Evolutionary conservation across 768 basidiomycete species (phyloP), one percentile per base, ranked within the genome.

Genomic region (Leccinum truebloodii): DNA sequence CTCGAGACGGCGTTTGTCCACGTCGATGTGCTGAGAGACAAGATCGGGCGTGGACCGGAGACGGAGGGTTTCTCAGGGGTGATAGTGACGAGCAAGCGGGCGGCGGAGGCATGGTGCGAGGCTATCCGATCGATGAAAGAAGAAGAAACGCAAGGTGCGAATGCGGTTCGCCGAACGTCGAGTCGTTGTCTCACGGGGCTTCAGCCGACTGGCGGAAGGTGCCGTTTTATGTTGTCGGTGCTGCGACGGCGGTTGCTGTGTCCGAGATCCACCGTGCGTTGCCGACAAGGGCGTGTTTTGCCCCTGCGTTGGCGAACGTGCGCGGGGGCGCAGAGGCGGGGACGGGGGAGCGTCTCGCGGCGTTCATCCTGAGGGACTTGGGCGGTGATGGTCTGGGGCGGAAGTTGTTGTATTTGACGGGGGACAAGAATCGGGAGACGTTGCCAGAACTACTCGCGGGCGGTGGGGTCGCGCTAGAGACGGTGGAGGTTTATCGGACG

Each of bases 361-460:
- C 71, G 16, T 89, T 85, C 67, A 90, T 94, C 61, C 65, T 88
- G 50, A 51, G 62, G 0, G 78, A 82, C 22, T 12, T 26, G 54
- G 54, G 72, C 1, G 39, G 60, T 12, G 26, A 51, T 6, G 62
- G 35, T 4, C 63, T 35, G 6, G 64, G 39, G 35, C 65, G 57
- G 26, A 44, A 44, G 4, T 68, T 95, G 52, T 71, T 95, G 6
- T 94, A 92, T 69, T 80, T 96, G 9, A 91, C 86, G 12, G 93
- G 93, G 22, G 94, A 95, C 80, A 95, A 94, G 78, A 93, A 91
- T 60, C 79, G 84, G 18, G 90, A 92, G 62, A 87, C 83, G 0
- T 72, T 94, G 2, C 75, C 83, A 0, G 75, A 62, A 16, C 78
- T 86, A 9, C 75, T 94, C 39, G 59, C 62, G 0, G 76, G 76